These are phyloP conservation scores for Plasmodium chabaudi DNA, from an alignment of 169 alveolate genomes.

Conservation along the genomic window DNA sequence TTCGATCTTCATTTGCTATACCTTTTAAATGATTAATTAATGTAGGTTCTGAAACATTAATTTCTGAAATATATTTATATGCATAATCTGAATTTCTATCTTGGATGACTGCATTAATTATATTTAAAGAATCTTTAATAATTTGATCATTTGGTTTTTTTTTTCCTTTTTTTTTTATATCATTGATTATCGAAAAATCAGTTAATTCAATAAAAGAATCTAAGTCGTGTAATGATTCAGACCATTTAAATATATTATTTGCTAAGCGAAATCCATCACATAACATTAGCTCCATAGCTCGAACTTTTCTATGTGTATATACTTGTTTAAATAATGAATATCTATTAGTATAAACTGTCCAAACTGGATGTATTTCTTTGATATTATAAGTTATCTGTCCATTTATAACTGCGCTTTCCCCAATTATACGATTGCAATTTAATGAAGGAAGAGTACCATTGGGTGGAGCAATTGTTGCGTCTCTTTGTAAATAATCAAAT, in stretches of 20 bases:
- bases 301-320: constrained; percentile 85
- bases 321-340: constrained; percentile 83
- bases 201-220: constrained; percentile 62
- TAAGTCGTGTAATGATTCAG: constrained; percentile 57
- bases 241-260: constrained; percentile 67
- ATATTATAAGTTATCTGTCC: constrained; percentile 80
- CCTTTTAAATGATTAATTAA: constrained; percentile 47
- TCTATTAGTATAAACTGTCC: constrained; percentile 84
- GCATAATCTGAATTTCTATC: constrained; percentile 69
- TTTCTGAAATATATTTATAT: constrained; percentile 61
- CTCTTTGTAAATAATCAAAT: constrained; percentile 93
- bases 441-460: constrained; percentile 67
- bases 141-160: constrained; percentile 22
- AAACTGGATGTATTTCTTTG: constrained; percentile 83
- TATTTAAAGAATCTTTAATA: constrained; percentile 32
- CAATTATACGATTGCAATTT: constrained; percentile 73
- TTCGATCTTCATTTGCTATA: constrained; percentile 56
- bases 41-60: constrained; percentile 65
- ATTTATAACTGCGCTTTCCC: constrained; percentile 78
- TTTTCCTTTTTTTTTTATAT: constrained; percentile 48
- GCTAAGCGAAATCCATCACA: constrained; percentile 80
- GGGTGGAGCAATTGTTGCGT: constrained; percentile 87
- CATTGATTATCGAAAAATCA: constrained; percentile 57
- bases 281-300: constrained; percentile 87
- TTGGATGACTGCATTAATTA: constrained; percentile 68